A percentile compares a stretch with the other conserved stretches of the same genome.
These are phyloP conservation scores for Cladophialophora yegresii DNA, from an alignment of 2,329 filamentous ascomycete species.

Conservation along the genomic window DNA sequence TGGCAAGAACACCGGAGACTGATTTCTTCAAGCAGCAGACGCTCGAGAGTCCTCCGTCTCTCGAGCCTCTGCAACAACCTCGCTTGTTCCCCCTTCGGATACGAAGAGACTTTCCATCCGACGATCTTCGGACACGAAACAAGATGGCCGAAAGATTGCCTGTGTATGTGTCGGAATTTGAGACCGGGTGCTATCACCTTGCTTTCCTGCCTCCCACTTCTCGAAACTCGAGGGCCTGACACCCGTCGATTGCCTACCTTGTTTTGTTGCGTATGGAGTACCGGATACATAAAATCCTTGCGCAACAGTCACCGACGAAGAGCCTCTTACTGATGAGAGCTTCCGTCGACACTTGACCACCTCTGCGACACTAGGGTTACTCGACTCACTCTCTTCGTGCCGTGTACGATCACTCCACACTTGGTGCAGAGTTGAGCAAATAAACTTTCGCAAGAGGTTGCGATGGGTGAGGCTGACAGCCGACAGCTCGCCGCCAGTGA, in stretches of 20 bases:
- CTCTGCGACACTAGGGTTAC: neutral
- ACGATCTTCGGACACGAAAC: neutral
- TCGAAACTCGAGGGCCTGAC: neutral
- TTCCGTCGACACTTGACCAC: neutral
- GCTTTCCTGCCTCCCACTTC: neutral
- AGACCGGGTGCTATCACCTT: neutral
- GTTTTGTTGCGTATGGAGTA: no score
- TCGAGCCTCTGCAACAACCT: neutral
- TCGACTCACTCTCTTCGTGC: neutral
- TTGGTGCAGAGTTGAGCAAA: neutral
- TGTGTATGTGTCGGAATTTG: neutral
- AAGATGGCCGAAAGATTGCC: neutral
- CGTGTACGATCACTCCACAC: neutral
- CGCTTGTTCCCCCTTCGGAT: neutral
- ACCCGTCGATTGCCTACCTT: no score
- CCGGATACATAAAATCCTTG: neutral
- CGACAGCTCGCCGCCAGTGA: neutral
- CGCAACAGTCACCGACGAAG: neutral
- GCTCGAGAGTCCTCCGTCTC: neutral
- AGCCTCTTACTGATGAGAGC: neutral
- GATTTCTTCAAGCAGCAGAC: neutral
- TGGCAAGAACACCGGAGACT: neutral
- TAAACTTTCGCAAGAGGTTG: neutral
- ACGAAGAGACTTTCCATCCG: neutral
- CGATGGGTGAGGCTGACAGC: neutral